Evolutionary conservation across 495 filamentous ascomycete genomes (phyloP), one percentile per base, ranked within the genome.

Genomic region (Neurospora sp.): DNA sequence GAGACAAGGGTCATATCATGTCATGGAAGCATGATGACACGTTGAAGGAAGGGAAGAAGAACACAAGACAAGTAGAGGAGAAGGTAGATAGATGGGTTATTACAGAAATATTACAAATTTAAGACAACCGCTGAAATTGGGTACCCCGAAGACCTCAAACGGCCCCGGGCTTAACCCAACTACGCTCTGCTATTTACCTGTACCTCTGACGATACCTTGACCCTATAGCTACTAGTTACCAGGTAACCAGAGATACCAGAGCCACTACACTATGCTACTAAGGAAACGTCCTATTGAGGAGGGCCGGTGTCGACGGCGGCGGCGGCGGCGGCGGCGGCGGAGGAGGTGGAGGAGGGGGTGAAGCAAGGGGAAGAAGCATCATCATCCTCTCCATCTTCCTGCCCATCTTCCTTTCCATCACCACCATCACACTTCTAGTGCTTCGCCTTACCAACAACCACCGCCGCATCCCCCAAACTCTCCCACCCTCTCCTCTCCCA

Each of bases 401-500:
- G 7, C 3, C 5, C 66, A 69, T 4, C 18, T 14, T 20, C 18
- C 31, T 20, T 14, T n/a, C 7, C 27, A 39, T 10, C 39, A 44
- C 16, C 41, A 20, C 12, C 31, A 37, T 31, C n/a, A 35, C 8
- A n/a, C 16, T 40, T 70, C 69, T 41, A 20, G 1, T 41, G 39
- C 37, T 38, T 14, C 18, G 20, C 23, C 39, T 16, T 31, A 31
- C 31, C 35, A 41, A 41, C 75, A 27, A 74, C 70, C 35, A 83
- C 75, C n/a, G 75, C 18, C 1, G 42, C 81, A 72, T 78, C 77
- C 1, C 73, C 76, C 70, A 87, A 70, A 6, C 81, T 79, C 54
- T 74, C 75, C 94, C 94, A 97, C 6, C 91, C 91, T 35, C 81
- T 81, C 44, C 74, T 80, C 70, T 78, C 84, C 94, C 93, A 98